A percentile compares a stretch with the other conserved stretches of the same genome.
phyloP scores from a whole-genome alignment of 495 filamentous ascomycete species.

The Lophium mytilinum region DNA sequence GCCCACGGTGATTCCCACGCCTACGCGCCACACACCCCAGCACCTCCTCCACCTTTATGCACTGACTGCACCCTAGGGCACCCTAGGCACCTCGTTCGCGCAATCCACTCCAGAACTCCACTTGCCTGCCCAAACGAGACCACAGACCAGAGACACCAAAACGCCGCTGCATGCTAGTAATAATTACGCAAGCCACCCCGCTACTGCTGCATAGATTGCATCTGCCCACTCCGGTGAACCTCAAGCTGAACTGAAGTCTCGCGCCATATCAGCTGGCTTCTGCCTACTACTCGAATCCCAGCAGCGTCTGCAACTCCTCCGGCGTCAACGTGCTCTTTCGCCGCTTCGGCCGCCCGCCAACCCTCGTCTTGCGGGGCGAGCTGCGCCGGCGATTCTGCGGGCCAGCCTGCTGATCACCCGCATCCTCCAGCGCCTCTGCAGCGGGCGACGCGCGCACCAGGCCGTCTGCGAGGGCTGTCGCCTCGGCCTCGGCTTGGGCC shows the following conservation, averaged over 20 bases:
- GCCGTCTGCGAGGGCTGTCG: slow-evolving; percentile 25
- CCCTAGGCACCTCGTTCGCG: slow-evolving; percentile 2
- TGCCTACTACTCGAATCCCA: slow-evolving; percentile 10
- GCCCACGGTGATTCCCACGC: slow-evolving; percentile 3
- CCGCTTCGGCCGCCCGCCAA: slow-evolving; percentile 32
- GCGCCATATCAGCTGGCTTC: background rate
- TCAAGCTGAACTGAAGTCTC: too few species aligned
- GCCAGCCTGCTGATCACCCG: slow-evolving; percentile 18
- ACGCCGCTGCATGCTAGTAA: too few species aligned
- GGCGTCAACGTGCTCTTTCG: slow-evolving; percentile 38
- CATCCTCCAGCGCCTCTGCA: slow-evolving; percentile 1
- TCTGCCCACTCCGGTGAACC: too few species aligned
- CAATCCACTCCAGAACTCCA: too few species aligned
- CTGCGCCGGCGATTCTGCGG: slow-evolving; percentile 12
- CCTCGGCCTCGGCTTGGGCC: slow-evolving; percentile 35
- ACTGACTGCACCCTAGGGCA: background rate
- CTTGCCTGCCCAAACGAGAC: too few species aligned
- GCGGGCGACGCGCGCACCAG: slow-evolving; percentile 2
- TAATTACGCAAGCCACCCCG: too few species aligned
- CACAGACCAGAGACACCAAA: too few species aligned
- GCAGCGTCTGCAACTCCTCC: slow-evolving; percentile 32
- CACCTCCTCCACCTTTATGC: slow-evolving; percentile 12
- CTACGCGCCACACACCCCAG: slow-evolving; percentile 21
- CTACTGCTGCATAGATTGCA: too few species aligned
- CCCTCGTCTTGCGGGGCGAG: slow-evolving; percentile 31